Conservation (phyloP, 78 protist species). For the Bigelowiella natans region DNA sequence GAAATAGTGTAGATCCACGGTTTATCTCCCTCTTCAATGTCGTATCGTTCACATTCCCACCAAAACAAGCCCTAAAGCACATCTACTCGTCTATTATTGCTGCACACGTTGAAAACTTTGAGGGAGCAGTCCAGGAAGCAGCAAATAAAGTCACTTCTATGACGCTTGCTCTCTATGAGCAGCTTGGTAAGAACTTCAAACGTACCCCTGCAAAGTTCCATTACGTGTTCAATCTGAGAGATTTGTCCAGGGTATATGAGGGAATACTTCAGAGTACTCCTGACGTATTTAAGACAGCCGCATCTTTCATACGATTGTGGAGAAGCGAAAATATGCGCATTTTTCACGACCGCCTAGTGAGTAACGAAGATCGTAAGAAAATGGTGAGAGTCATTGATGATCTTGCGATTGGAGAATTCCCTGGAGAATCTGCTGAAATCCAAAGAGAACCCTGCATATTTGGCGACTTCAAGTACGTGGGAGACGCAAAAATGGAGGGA, state of each 20-base stretch:
- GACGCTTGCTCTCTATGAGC: conserved; percentile 37
- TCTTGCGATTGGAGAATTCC: background rate
- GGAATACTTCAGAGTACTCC: conserved; percentile 37
- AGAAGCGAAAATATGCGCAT: conserved; percentile 44
- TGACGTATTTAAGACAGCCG: background rate
- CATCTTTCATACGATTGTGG: conserved; percentile 38
- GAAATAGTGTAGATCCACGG: conserved; percentile 48
- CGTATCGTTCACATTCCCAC: conserved; percentile 25
- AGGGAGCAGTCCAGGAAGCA: background rate
- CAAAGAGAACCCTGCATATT: background rate
- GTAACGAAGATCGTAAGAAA: conserved; percentile 13
- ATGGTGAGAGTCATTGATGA: background rate
- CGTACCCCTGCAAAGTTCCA: conserved; percentile 78
- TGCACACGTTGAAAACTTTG: background rate
- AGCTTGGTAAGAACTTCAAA: conserved; percentile 26
- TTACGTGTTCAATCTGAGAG: conserved; percentile 76
- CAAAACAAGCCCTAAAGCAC: background rate
- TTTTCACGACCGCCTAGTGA: conserved; percentile 54
- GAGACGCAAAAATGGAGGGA: background rate
- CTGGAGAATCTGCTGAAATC: background rate
- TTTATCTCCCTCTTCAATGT: conserved; percentile 58
- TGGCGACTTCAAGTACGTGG: background rate
- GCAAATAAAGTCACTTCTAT: conserved; percentile 1
- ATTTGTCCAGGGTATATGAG: conserved; percentile 52
- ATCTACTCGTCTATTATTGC: conserved; percentile 9